A percentile compares a stretch with the other conserved stretches of the same genome.
These are phyloP conservation scores for Fomitopsis palustris DNA, from an alignment of 1,284 basidiomycete genomes.

Conservation along the genomic window DNA sequence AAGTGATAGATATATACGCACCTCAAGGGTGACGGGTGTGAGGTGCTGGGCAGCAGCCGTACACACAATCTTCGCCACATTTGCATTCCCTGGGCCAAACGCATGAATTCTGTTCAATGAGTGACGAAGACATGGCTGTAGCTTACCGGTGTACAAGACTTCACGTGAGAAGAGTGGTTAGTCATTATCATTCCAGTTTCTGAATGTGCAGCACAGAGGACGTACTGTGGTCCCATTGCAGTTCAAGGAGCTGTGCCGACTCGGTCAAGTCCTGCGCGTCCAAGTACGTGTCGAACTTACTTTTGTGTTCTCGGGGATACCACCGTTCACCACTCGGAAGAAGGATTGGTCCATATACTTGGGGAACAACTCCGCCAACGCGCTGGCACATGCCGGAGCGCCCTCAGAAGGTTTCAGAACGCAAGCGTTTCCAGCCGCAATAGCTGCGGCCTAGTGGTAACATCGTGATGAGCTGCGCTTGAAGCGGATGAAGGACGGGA, in stretches of 20 bases:
- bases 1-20: background rate
- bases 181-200: background rate
- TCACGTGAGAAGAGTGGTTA: background rate
- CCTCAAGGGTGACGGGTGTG: conserved; percentile 51
- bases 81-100: background rate
- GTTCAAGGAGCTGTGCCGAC: conserved; percentile 56
- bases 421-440: conserved; percentile 75
- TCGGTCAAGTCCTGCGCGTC: background rate
- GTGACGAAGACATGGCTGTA: conserved; percentile 33
- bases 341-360: conserved; percentile 78
- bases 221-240: conserved; percentile 84
- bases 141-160: conserved; percentile 60
- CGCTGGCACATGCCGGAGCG: conserved; percentile 57
- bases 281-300: conserved; percentile 27
- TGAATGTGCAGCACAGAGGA: background rate
- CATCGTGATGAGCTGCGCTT: background rate
- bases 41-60: conserved; percentile 81
- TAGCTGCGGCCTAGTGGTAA: conserved; percentile 47
- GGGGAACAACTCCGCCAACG: conserved; percentile 73
- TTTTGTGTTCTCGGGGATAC: conserved; percentile 67
- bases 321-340: conserved; percentile 73
- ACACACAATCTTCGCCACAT: conserved; percentile 72
- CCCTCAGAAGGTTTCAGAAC: conserved; percentile 80
- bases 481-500: background rate
- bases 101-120: background rate